These are phyloP conservation scores for Lithospermum erythrorhizon DNA, from an alignment of 257 asterid species.

Conservation along the genomic window DNA sequence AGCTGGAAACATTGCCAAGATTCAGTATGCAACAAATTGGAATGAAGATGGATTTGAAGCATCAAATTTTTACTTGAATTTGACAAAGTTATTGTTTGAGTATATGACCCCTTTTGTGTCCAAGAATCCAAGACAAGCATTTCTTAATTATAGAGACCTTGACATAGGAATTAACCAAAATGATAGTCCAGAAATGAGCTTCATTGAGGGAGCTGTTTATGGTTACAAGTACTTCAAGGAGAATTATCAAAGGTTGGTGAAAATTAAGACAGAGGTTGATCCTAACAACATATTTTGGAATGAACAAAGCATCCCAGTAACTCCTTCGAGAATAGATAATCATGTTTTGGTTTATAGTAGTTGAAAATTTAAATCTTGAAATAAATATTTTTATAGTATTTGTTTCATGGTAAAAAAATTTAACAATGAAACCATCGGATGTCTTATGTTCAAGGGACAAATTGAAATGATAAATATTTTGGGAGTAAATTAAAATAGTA, in stretches of 20 bases:
- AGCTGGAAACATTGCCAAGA: constrained; percentile 21
- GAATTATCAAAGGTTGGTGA: constrained; percentile 17
- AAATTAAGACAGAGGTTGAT: constrained; percentile 16
- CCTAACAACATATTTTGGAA: constrained; percentile 17
- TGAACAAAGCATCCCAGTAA: constrained; percentile 18
- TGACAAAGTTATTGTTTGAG: constrained; percentile 2
- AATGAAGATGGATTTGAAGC: constrained; percentile 1
- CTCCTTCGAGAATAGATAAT: constrained; percentile 11
- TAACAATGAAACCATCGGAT: too few relatives aligned
- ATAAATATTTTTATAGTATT: too few relatives aligned
- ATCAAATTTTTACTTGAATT: constrained; percentile 5
- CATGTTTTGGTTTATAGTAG: too few relatives aligned
- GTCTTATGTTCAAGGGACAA: too few relatives aligned
- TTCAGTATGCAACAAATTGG: constrained; percentile 20
- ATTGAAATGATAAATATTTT: too few relatives aligned
- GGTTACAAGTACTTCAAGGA: constrained; percentile 15
- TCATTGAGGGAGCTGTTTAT: constrained; percentile 11
- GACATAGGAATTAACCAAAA: constrained; percentile 15
- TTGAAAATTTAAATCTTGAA: too few relatives aligned
- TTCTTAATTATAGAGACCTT: constrained; percentile 19
- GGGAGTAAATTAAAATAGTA: too few relatives aligned
- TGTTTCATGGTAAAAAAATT: too few relatives aligned
- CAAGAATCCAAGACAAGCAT: constrained; percentile 15
- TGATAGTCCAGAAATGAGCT: background rate
- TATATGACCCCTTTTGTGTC: constrained; percentile 20